Base-by-base conservation (phyloP, 2,329 filamentous ascomycete species). In the Aureobasidium musti region DNA sequence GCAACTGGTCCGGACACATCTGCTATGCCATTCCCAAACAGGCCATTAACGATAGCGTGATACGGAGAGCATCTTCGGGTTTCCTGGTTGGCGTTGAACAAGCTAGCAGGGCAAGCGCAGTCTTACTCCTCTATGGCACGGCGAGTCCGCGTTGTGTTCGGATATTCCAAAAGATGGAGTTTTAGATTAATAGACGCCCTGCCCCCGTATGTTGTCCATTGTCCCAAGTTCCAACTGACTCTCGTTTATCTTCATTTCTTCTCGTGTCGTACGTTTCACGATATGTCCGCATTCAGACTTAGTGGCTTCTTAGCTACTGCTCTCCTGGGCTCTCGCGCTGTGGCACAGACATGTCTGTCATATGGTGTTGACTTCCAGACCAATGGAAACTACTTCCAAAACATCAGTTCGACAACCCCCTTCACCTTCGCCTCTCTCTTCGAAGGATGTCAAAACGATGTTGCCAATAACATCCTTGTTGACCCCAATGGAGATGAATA, bases 351-450 rank as follows among this genome's bases (percentile, higher is more conserved):
- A 21, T 76, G 74, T 65, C 67, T 71, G 30, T 73, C 72, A 19
- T 76, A 70, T 57, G 74, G 74, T 53, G 70, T 75, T 21, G 80
- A 82, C 69, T 82, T 80, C 65, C 71, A 79, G 54, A 76, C 79
- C 69, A 79, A 77, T 41, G 76, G 76, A 2, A 69, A 72, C 21
- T 82, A 81, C 72, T 82, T 81, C 71, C 80, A 82, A 70, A 81
- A 82, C 70, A 75, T 75, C 11, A 70, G 74, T 19, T 80, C 78
- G 0, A 72, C 71, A 3, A 78, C 79, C 2, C 70, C 71, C 5
- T 82, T 82, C 69, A 80, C 78, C 21, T 77, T 77, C 26, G 77
- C 80, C 5, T 78, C 78, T 4, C 76, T 80, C 50, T 82, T 82
- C 67, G 70, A 76, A 59, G 79, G 79, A 37, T 66, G 64, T 45